These are phyloP conservation scores for Pseudopediastrum boryanum DNA, from an alignment of 139 green algal species.

Conservation along the genomic window DNA sequence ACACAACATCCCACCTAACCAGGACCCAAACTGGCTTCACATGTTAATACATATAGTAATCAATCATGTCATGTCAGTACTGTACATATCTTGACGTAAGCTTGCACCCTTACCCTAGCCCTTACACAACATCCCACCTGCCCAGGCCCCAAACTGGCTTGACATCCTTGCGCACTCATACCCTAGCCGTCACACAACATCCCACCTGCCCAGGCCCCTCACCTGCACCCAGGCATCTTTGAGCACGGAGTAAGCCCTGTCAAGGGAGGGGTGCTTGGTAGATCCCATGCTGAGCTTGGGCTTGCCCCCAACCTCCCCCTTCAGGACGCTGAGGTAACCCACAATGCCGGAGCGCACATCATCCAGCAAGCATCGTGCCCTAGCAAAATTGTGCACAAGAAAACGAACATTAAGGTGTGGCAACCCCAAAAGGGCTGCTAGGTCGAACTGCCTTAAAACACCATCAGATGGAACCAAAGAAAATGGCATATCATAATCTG, in stretches of 20 bases:
- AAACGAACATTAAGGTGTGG: no score
- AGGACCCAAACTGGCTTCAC: background rate
- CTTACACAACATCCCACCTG: background rate
- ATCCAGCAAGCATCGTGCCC: slow-evolving; percentile 83
- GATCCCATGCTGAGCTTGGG: slow-evolving; percentile 49
- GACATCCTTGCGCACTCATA: background rate
- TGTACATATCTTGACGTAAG: no score
- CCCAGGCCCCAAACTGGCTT: background rate
- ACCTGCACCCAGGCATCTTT: slow-evolving; percentile 58
- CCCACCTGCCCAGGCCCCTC: background rate
- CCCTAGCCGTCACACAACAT: no score
- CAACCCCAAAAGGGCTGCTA: no score
- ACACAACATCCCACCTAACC: background rate
- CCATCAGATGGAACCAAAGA: no score
- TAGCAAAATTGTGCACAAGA: no score
- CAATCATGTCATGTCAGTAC: no score
- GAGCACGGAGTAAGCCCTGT: slow-evolving; percentile 58
- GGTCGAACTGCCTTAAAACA: no score
- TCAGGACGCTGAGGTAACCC: slow-evolving; percentile 89
- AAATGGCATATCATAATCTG: no score
- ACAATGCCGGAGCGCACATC: slow-evolving; percentile 85
- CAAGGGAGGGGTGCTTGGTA: slow-evolving; percentile 67
- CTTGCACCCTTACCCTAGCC: no score
- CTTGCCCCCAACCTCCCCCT: slow-evolving; percentile 66
- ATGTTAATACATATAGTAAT: no score